Conservation (phyloP, 495 filamentous ascomycete species). For the Achaetomiella virescens region DNA sequence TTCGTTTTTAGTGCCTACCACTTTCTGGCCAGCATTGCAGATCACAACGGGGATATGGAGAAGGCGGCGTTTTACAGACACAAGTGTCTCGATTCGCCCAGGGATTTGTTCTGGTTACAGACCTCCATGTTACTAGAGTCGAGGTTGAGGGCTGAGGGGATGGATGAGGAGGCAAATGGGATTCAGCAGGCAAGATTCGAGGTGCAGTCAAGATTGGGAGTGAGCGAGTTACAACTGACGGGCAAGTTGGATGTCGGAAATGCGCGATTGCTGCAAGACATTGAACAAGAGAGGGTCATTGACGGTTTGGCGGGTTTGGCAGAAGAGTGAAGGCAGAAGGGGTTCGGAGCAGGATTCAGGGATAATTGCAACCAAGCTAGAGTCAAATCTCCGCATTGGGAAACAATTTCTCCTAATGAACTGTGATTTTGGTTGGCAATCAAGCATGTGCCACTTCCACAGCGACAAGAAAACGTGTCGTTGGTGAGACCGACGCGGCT, state of each 20-base stretch:
- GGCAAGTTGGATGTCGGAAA: background rate
- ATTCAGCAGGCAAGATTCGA: constrained; percentile 13
- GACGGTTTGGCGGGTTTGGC: background rate
- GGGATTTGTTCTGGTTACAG: constrained; percentile 29
- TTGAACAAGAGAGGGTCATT: background rate
- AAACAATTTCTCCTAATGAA: too few relatives aligned
- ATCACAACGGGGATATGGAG: constrained; percentile 11
- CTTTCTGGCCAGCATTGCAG: constrained; percentile 26
- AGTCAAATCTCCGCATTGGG: too few relatives aligned
- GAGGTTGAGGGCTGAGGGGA: constrained; percentile 17
- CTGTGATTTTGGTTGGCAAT: too few relatives aligned
- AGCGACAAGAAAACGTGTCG: too few relatives aligned
- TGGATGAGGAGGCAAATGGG: constrained; percentile 16
- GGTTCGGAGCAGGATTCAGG: too few relatives aligned
- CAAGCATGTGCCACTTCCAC: too few relatives aligned
- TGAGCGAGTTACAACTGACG: background rate
- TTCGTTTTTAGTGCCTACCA: constrained; percentile 24
- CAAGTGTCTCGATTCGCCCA: constrained; percentile 15
- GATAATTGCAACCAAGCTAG: too few relatives aligned
- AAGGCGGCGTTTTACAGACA: constrained; percentile 9
- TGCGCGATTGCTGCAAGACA: background rate
- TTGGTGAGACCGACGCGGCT: too few relatives aligned
- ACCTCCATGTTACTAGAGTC: constrained; percentile 20
- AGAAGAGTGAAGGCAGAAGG: background rate
- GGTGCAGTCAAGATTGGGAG: background rate